Evolutionary conservation across 345 rosid genomes (phyloP).

Genomic region (Boechera divaricarpa): DNA sequence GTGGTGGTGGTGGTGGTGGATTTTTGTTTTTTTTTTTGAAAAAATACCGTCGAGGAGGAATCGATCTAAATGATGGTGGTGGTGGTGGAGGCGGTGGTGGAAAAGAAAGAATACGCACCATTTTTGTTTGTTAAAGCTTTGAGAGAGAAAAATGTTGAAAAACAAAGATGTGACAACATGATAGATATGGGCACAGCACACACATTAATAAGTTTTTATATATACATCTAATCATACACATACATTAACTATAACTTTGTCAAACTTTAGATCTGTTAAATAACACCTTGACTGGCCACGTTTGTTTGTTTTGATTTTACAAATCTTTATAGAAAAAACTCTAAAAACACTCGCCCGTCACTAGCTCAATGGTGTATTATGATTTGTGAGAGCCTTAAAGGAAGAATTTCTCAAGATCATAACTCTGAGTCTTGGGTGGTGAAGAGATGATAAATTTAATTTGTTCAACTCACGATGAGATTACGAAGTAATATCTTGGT

Average conservation of each 20-base stretch:
- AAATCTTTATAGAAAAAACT: not conserved
- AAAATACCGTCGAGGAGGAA: slow-evolving; percentile 20
- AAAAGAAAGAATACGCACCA: slow-evolving; percentile 39
- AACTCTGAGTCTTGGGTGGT: too few species aligned
- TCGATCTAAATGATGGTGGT: slow-evolving; percentile 39
- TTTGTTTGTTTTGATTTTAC: slow-evolving; percentile 9
- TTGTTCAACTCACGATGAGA: too few species aligned
- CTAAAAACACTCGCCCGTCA: not conserved
- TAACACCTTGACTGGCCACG: slow-evolving; percentile 33
- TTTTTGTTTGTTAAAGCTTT: slow-evolving; percentile 20
- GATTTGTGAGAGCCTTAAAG: not conserved
- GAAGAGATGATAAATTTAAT: too few species aligned
- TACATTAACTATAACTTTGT: not conserved
- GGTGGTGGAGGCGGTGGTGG: slow-evolving; percentile 36
- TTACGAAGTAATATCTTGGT: too few species aligned
- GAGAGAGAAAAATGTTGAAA: slow-evolving; percentile 19
- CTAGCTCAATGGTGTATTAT: slow-evolving; percentile 1
- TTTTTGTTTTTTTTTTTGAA: slow-evolving; percentile 13
- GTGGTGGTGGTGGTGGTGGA: slow-evolving; percentile 36
- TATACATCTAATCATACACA: slow-evolving; percentile 20
- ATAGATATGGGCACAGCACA: slow-evolving; percentile 10
- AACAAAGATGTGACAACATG: not conserved
- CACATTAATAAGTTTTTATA: not conserved
- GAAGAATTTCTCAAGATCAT: not conserved
- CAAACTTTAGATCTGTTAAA: not conserved